These are phyloP conservation scores for Seiridium unicorne DNA, from an alignment of 2,329 filamentous ascomycete genomes.

Conservation along the genomic window DNA sequence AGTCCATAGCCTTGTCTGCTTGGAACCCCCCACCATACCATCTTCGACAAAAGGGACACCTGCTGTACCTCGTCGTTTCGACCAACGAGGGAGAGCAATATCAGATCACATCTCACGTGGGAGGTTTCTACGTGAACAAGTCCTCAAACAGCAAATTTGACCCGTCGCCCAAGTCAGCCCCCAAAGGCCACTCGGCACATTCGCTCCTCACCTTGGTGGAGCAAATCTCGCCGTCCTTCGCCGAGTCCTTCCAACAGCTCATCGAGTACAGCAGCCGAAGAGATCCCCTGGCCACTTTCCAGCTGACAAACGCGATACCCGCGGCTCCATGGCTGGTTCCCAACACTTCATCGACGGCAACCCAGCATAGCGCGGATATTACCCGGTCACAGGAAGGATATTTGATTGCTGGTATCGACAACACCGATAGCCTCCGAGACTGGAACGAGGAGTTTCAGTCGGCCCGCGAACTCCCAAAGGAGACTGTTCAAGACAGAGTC, in stretches of 20 bases:
- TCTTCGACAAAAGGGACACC: slow-evolving; percentile 84
- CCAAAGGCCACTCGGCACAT: slow-evolving; percentile 78
- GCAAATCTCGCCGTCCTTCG: slow-evolving; percentile 81
- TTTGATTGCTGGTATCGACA: slow-evolving; percentile 85
- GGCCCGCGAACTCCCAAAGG: slow-evolving; percentile 88
- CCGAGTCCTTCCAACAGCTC: slow-evolving; percentile 70
- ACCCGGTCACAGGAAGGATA: slow-evolving; percentile 92
- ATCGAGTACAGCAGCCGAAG: slow-evolving; percentile 82
- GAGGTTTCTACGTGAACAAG: slow-evolving; percentile 96
- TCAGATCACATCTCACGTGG: slow-evolving; percentile 90
- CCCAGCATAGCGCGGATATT: slow-evolving; percentile 76
- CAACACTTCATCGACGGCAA: slow-evolving; percentile 59
- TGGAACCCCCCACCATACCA: slow-evolving; percentile 97
- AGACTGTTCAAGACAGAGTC: slow-evolving; percentile 90
- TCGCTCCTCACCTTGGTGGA: slow-evolving; percentile 80
- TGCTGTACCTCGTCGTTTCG: slow-evolving; percentile 84
- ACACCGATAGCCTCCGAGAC: slow-evolving; percentile 89
- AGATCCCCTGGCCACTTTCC: slow-evolving; percentile 89
- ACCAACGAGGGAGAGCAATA: slow-evolving; percentile 94
- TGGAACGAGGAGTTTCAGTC: slow-evolving; percentile 99
- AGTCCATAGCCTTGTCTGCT: slow-evolving; percentile 80
- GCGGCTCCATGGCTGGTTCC: slow-evolving; percentile 90
- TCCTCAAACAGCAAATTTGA: slow-evolving; percentile 95
- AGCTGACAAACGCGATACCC: slow-evolving; percentile 92
- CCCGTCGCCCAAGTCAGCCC: slow-evolving; percentile 74